Conservation (phyloP, 2,329 filamentous ascomycete genomes). For the Ophiostoma ulmi region DNA sequence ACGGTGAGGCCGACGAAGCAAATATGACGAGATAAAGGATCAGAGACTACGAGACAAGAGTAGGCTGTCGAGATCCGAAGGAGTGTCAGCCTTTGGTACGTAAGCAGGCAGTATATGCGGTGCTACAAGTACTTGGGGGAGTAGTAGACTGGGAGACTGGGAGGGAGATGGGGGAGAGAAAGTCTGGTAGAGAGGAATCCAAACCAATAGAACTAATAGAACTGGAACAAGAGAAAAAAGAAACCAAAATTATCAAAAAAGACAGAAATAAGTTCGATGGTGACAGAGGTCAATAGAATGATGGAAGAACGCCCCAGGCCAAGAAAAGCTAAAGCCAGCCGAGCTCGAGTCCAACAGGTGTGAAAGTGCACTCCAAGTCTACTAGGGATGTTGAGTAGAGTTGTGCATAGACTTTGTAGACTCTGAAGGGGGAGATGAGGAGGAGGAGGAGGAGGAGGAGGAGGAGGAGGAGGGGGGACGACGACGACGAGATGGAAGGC, state of each 20-base stretch:
- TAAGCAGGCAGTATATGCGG: neutral
- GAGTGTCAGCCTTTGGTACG: neutral
- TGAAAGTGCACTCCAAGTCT: neutral
- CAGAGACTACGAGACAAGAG: neutral
- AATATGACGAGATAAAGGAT: neutral
- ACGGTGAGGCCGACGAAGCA: slow-evolving; percentile 13
- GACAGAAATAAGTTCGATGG: slow-evolving; percentile 20
- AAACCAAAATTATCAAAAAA: neutral
- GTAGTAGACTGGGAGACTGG: neutral
- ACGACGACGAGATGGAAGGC: neutral
- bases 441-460: neutral
- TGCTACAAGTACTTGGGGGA: neutral
- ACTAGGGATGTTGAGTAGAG: neutral
- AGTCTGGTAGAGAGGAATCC: neutral
- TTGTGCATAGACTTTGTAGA: too few relatives aligned
- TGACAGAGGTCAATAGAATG: slow-evolving; percentile 27
- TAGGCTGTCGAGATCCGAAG: neutral
- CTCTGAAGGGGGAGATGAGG: neutral
- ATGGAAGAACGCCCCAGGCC: slow-evolving; percentile 25
- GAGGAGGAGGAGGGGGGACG: neutral
- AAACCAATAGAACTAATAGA: neutral
- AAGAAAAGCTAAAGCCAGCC: slow-evolving; percentile 15
- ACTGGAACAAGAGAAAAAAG: neutral
- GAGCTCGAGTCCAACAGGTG: slow-evolving; percentile 9
- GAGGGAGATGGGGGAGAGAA: neutral